These are phyloP conservation scores for Prasinococcaceae sp. DNA, from an alignment of 139 green algal genomes.

Conservation along the genomic window DNA sequence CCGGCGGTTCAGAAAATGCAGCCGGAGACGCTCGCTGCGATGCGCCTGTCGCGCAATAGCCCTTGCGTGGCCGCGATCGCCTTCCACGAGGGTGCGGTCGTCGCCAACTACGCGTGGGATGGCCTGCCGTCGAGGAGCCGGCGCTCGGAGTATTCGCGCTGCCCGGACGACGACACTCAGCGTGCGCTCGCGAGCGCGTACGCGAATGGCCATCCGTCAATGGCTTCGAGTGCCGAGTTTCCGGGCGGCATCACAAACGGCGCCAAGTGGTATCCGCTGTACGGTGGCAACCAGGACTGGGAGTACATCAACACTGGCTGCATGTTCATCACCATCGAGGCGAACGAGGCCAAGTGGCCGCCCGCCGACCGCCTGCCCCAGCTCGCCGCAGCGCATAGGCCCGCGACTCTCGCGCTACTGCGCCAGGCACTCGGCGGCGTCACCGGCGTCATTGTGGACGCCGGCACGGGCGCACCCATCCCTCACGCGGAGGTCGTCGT, in stretches of 20 bases:
- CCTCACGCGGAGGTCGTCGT: no score
- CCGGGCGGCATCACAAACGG: constrained; percentile 71
- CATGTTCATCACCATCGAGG: constrained; percentile 78
- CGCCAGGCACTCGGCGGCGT: no score
- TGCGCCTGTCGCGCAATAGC: no score
- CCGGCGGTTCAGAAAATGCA: no score
- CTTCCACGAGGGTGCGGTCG: constrained; percentile 32
- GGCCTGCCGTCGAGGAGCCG: constrained; percentile 7
- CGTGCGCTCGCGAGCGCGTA: constrained; percentile 50
- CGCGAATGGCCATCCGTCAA: constrained; percentile 35
- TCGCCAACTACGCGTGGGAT: constrained; percentile 44
- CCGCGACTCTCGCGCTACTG: no score
- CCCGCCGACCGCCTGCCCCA: background rate
- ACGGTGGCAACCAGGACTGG: constrained; percentile 62
- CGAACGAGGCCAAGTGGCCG: constrained; percentile 62
- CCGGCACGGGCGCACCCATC: no score
- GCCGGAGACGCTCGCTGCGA: no score
- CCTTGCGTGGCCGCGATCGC: no score
- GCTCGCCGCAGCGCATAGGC: no score
- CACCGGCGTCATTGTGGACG: no score
- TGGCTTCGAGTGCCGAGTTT: constrained; percentile 55
- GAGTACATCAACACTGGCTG: constrained; percentile 61
- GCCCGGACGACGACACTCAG: constrained; percentile 66
- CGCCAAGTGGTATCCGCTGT: constrained; percentile 80
- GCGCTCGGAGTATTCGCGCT: constrained; percentile 34